Percentiles rank a stretch among this genome's conserved stretches.
These are phyloP conservation scores for Cystobasidium slooffiae DNA, from an alignment of 1,284 basidiomycete genomes.

Conservation along the genomic window DNA sequence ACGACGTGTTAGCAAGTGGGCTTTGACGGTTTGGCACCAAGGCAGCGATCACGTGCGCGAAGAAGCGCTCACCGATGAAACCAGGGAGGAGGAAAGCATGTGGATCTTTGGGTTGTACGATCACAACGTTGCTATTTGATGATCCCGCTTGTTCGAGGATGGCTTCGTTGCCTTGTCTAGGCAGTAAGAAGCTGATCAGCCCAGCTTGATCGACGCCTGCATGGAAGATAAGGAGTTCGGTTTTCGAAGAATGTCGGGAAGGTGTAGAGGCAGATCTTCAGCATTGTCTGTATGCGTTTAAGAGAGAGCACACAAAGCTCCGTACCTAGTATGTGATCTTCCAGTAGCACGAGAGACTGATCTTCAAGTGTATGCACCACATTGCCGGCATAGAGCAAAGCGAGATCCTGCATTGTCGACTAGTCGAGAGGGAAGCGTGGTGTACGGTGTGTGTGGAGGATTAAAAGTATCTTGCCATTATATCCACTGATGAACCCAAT, in stretches of 20 bases:
- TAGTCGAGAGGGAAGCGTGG: not conserved
- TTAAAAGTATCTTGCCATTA: too few species aligned
- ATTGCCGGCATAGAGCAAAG: constrained; percentile 60
- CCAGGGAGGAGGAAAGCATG: constrained; percentile 73
- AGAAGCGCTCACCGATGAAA: constrained; percentile 59
- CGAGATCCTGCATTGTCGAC: not conserved
- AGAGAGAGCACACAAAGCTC: not conserved
- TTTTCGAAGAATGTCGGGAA: not conserved
- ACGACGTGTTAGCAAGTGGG: not conserved
- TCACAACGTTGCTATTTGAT: constrained; percentile 27
- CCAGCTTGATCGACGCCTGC: constrained; percentile 29
- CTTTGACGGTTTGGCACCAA: not conserved
- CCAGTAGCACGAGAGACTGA: constrained; percentile 63
- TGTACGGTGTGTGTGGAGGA: too few species aligned
- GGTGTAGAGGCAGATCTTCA: constrained; percentile 13
- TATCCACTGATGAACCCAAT: too few species aligned
- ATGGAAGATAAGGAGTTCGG: not conserved
- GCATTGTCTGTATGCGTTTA: not conserved
- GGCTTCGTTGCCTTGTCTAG: constrained; percentile 13
- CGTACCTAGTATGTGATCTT: constrained; percentile 67
- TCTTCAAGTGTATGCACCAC: constrained; percentile 66
- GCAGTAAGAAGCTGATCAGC: constrained; percentile 10
- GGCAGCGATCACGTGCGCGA: constrained; percentile 32
- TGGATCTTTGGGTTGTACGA: constrained; percentile 57
- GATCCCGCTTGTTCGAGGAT: constrained; percentile 9